phyloP scores from a whole-genome alignment of 2,329 filamentous ascomycete species.

The Clonostachys rhizophaga region DNA sequence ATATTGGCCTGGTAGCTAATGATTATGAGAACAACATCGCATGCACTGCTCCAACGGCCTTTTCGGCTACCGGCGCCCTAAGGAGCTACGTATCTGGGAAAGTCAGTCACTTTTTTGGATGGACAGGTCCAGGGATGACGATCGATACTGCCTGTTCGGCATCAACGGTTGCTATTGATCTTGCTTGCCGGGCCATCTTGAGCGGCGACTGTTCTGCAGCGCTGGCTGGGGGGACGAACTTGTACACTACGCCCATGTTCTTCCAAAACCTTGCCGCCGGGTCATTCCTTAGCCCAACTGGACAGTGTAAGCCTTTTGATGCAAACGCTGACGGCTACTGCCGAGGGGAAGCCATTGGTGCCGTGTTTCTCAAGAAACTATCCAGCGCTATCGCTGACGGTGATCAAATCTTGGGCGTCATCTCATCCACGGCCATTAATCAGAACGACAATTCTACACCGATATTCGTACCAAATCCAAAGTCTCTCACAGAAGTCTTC shows the following conservation, averaged over 20 bases:
- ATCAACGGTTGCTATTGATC: slow-evolving; percentile 21
- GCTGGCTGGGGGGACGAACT: slow-evolving; percentile 30
- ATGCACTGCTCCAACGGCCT: background rate
- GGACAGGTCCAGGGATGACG: slow-evolving; percentile 21
- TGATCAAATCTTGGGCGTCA: slow-evolving; percentile 35
- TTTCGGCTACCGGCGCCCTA: slow-evolving; percentile 15
- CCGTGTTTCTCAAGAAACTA: slow-evolving; percentile 41
- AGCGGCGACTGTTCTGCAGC: slow-evolving; percentile 20
- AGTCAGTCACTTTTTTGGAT: slow-evolving; percentile 25
- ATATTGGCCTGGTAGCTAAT: slow-evolving; percentile 21
- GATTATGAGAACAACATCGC: slow-evolving; percentile 33
- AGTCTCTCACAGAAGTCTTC: slow-evolving; percentile 13
- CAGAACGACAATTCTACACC: slow-evolving; percentile 34
- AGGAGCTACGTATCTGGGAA: slow-evolving; percentile 19
- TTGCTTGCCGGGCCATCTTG: slow-evolving; percentile 16
- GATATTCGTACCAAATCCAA: slow-evolving; percentile 18
- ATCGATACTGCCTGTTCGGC: slow-evolving; percentile 31
- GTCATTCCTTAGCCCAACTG: slow-evolving; percentile 18
- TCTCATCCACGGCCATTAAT: slow-evolving; percentile 28
- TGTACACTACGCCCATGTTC: slow-evolving; percentile 21
- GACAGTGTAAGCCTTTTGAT: slow-evolving; percentile 24
- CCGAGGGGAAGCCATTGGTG: slow-evolving; percentile 39
- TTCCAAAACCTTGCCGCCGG: slow-evolving; percentile 13
- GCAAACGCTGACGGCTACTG: slow-evolving; percentile 43
- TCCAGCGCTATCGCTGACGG: slow-evolving; percentile 38